phyloP scores from a whole-genome alignment of 305 asterid species.

The Caryopteris hybrid region DNA sequence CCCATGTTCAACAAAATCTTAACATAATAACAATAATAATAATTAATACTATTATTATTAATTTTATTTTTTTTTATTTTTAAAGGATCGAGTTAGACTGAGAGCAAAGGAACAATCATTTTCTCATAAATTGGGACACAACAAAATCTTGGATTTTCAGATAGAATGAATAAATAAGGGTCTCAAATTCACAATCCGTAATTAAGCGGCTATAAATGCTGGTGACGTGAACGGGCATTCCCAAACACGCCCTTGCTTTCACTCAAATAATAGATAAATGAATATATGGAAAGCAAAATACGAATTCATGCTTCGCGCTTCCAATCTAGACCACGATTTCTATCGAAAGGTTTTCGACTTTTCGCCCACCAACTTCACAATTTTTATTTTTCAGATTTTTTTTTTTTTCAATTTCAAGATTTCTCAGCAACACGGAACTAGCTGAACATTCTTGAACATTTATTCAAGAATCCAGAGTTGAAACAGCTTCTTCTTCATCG shows the following conservation, averaged over 20 bases:
- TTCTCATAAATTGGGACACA: not conserved
- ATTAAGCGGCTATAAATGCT: conserved; percentile 29
- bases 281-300: not conserved
- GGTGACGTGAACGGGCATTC: conserved; percentile 7
- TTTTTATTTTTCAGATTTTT: not conserved
- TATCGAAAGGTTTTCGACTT: conserved; percentile 14
- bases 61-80: too few species aligned
- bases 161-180: conserved; percentile 19
- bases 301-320: conserved; percentile 28
- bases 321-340: conserved; percentile 17
- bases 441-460: not conserved
- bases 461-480: not conserved
- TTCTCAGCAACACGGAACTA: not conserved
- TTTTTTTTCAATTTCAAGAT: not conserved
- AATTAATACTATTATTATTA: too few species aligned
- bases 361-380: not conserved
- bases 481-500: too few species aligned
- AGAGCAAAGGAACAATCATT: not conserved
- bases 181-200: conserved; percentile 29
- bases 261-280: not conserved
- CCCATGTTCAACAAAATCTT: too few species aligned
- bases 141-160: not conserved
- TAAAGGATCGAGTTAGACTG: too few species aligned
- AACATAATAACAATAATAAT: too few species aligned
- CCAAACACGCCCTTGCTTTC: conserved; percentile 24